phyloP scores from a whole-genome alignment of 805 yeast species.

The Schizosaccharomyces octosporus region DNA sequence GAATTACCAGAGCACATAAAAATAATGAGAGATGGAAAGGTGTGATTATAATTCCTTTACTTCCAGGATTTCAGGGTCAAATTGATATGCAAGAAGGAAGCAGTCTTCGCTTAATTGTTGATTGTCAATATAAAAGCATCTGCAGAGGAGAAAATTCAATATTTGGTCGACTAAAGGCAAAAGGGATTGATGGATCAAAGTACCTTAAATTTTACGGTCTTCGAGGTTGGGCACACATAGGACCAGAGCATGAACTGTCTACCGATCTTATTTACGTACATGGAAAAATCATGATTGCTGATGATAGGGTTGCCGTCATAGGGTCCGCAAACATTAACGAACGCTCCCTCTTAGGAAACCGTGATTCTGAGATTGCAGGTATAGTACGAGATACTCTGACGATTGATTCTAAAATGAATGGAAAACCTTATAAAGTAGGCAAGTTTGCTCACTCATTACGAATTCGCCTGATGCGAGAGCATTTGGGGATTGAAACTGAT shows the following conservation, averaged over 20 bases:
- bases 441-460: slow-evolving; percentile 75
- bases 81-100: slow-evolving; percentile 88
- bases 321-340: slow-evolving; percentile 96
- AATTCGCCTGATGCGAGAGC: slow-evolving; percentile 86
- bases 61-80: slow-evolving; percentile 92
- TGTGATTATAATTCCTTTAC: slow-evolving; percentile 68
- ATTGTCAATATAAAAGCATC: slow-evolving; percentile 82
- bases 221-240: slow-evolving; percentile 87
- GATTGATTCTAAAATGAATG: slow-evolving; percentile 51
- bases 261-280: slow-evolving; percentile 88
- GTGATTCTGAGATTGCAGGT: slow-evolving; percentile 90
- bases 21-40: slow-evolving; percentile 71
- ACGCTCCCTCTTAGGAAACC: slow-evolving; percentile 75
- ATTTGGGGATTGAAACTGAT: slow-evolving; percentile 81
- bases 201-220: slow-evolving; percentile 78
- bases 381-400: slow-evolving; percentile 62
- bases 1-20: slow-evolving; percentile 69
- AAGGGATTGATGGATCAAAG: slow-evolving; percentile 68
- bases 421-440: slow-evolving; percentile 55
- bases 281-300: slow-evolving; percentile 68
- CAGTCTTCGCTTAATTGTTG: slow-evolving; percentile 85
- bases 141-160: slow-evolving; percentile 75
- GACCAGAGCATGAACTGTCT: slow-evolving; percentile 43
- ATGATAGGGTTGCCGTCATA: slow-evolving; percentile 76
- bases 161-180: slow-evolving; percentile 50